Evolutionary conservation across 225 moss, liverwort and hornwort species (phyloP), one percentile per base, ranked within the genome.

Genomic region (Physcomitrium patens): DNA sequence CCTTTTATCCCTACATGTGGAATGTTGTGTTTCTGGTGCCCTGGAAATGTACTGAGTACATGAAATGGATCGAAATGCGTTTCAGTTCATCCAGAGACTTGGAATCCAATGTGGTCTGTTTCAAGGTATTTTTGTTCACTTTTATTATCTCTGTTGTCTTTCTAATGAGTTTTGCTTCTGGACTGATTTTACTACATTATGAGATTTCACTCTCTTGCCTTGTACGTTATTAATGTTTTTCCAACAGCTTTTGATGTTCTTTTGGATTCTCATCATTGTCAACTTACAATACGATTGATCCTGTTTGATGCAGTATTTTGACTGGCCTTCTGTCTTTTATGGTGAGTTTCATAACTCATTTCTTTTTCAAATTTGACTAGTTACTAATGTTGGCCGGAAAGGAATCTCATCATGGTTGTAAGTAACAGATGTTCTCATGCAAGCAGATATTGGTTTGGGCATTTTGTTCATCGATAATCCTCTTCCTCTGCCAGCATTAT

Each of bases 91-190:
- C 99, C 99, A 13, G 99, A 99, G 85, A 99, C 99, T 5, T 99
- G 99, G 99, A 99, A 99, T 82, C 99, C 99, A 22, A 99, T 99
- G 99, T 99, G 99, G 99, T 99, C 99, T 59, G 99, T 99, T 69
- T 99, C 99, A 69, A 99, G 97, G 97, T 99, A 71, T 67, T 31
- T 31, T 51, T 15, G 46, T 45, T 76, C 60, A 24, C n/a, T n/a
- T n/a, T 48, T 67, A 16, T 26, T 14, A 22, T 67, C 8, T 58
- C 18, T n/a, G 43, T 52, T 5, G 18, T 62, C 63, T 70, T 31
- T 47, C 17, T 43, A 9, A 41, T 15, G 31, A 5, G 23, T 74
- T 9, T 63, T 67, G 24, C 51, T 15, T 57, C 71, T 45, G 22
- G 2, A 62, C 12, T 50, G 8, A 52, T 74, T 53, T 65, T 17